Percentiles rank a stretch among this genome's conserved stretches.
Evolutionary conservation across 2,329 filamentous ascomycete genomes (phyloP).

Genomic region (Hypocreales sp.): DNA sequence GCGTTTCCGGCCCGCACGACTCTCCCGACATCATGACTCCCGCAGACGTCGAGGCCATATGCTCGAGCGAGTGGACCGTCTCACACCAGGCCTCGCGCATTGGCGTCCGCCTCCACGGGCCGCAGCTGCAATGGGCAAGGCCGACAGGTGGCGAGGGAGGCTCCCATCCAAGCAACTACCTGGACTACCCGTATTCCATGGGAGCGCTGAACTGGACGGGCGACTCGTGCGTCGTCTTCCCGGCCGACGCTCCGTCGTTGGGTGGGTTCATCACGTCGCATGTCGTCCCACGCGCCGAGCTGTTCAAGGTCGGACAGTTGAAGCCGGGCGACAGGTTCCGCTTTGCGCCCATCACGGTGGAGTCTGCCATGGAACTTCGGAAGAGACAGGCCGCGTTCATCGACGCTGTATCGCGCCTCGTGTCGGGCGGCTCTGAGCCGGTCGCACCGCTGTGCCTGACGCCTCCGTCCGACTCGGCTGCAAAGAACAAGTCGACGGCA

Average conservation of each 20-base stretch:
- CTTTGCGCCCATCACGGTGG: slow-evolving; percentile 1
- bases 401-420: neutral
- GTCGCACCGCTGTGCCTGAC: neutral
- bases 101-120: slow-evolving; percentile 43
- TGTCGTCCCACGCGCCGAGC: slow-evolving; percentile 39
- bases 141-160: slow-evolving; percentile 46
- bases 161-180: slow-evolving; percentile 38
- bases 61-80: slow-evolving; percentile 40
- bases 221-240: slow-evolving; percentile 44
- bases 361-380: neutral
- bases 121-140: slow-evolving; percentile 41
- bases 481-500: neutral
- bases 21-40: slow-evolving; percentile 15
- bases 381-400: neutral
- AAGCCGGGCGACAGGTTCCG: slow-evolving; percentile 36
- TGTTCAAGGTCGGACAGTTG: slow-evolving; percentile 47
- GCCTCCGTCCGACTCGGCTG: neutral
- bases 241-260: slow-evolving; percentile 42
- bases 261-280: slow-evolving; percentile 42
- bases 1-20: slow-evolving; percentile 16
- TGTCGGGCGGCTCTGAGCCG: neutral
- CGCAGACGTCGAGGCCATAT: slow-evolving; percentile 40
- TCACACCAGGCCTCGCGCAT: slow-evolving; percentile 45
- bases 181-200: slow-evolving; percentile 28
- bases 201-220: slow-evolving; percentile 46